Conservation (phyloP, 176 grass and related monocot species). For the Eragrostis nindensis region DNA sequence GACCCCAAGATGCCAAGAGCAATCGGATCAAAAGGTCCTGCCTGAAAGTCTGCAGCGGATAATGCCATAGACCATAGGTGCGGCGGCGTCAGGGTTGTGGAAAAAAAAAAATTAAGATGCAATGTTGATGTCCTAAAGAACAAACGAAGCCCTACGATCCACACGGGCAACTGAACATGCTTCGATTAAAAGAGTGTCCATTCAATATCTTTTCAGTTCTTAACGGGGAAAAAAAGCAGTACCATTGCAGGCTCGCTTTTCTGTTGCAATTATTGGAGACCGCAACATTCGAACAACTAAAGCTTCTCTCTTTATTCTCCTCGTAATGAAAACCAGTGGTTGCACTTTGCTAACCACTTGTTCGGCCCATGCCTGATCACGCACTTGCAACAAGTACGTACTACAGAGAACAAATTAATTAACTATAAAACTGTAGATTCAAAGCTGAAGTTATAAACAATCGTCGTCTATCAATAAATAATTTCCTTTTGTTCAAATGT, state of each 20-base stretch:
- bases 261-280: conserved; percentile 29
- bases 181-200: conserved; percentile 11
- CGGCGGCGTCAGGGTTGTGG: no score
- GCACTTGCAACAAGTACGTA: background rate
- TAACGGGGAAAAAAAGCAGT: background rate
- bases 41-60: no score
- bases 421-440: background rate
- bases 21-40: background rate
- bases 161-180: conserved; percentile 2
- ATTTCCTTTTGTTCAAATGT: background rate
- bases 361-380: conserved; percentile 10
- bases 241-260: background rate
- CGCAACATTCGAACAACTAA: conserved; percentile 41
- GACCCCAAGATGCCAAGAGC: background rate
- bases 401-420: background rate
- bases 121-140: no score
- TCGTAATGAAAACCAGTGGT: background rate
- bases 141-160: background rate
- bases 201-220: background rate
- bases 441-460: background rate
- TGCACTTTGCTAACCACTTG: conserved; percentile 23
- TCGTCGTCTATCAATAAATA: background rate
- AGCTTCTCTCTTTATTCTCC: conserved; percentile 5
- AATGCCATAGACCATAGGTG: no score
- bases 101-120: no score